Evolutionary conservation across 2,329 filamentous ascomycete genomes (phyloP).

Genomic region (Exophiala bonariae): DNA sequence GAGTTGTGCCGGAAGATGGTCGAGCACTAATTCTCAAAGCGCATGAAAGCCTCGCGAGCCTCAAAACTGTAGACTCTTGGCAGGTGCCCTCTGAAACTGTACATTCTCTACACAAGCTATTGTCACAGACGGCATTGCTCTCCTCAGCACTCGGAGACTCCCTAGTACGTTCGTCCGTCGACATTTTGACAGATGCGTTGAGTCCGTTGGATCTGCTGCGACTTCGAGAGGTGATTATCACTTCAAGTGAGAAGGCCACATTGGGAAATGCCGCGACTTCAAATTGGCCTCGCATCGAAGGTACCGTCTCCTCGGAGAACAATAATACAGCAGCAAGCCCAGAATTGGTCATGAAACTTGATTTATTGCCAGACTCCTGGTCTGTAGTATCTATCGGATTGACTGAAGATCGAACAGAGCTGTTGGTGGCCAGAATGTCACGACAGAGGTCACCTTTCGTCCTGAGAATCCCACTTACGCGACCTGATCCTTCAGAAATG

Average conservation of each 20-base stretch:
- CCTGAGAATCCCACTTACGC: constrained; percentile 78
- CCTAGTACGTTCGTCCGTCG: constrained; percentile 18
- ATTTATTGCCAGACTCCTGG: constrained; percentile 82
- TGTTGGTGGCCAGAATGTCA: constrained; percentile 85
- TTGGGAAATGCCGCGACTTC: constrained; percentile 9
- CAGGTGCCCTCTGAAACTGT: constrained; percentile 19
- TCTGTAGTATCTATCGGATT: constrained; percentile 82
- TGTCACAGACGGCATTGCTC: constrained; percentile 23
- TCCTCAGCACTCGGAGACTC: constrained; percentile 24
- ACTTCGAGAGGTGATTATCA: constrained; percentile 14
- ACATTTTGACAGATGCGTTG: constrained; percentile 22
- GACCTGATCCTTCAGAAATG: constrained; percentile 76
- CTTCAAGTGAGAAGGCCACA: constrained; percentile 13
- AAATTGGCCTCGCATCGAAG: constrained; percentile 7
- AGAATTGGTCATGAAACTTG: constrained; percentile 58
- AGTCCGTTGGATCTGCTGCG: constrained; percentile 20
- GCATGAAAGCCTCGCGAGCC: constrained; percentile 11
- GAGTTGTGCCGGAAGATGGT: constrained; percentile 7
- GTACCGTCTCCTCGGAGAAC: not conserved
- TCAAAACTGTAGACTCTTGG: constrained; percentile 9
- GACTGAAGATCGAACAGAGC: constrained; percentile 77
- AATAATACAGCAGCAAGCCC: too few relatives aligned
- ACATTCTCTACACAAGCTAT: constrained; percentile 20
- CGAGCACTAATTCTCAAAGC: constrained; percentile 15
- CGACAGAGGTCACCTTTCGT: constrained; percentile 77